Conservation (phyloP, 1,284 basidiomycete genomes). For the Rhodotorula sp. region DNA sequence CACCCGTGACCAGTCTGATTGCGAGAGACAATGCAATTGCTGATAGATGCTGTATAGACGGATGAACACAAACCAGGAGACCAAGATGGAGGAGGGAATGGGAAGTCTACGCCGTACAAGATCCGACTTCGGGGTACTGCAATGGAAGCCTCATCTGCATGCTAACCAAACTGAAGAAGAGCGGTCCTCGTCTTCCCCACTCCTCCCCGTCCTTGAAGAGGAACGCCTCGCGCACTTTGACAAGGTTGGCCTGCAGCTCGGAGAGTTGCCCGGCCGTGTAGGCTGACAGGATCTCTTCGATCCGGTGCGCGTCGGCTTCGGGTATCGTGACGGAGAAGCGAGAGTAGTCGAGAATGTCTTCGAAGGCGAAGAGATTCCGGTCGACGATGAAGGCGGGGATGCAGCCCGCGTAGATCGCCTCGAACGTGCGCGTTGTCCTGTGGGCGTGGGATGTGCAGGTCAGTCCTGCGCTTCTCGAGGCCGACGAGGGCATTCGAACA, state of each 20-base stretch:
- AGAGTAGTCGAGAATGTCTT: conserved; percentile 52
- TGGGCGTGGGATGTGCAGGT: too few species aligned
- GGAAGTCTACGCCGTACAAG: not conserved
- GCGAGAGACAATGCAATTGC: too few species aligned
- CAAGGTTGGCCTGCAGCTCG: conserved; percentile 51
- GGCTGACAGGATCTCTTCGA: conserved; percentile 50
- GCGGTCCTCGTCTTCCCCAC: conserved; percentile 36
- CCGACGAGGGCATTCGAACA: not conserved
- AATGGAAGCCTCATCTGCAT: conserved; percentile 50
- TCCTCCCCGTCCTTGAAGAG: conserved; percentile 45
- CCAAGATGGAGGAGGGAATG: too few species aligned
- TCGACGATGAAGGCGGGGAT: conserved; percentile 54
- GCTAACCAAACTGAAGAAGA: conserved; percentile 51
- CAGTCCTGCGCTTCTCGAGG: too few species aligned
- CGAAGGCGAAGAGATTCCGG: conserved; percentile 52
- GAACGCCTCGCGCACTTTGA: conserved; percentile 53
- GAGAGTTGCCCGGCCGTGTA: conserved; percentile 49
- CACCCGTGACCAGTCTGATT: too few species aligned
- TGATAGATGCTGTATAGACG: too few species aligned
- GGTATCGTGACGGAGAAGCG: conserved; percentile 52
- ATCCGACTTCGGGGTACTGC: conserved; percentile 45
- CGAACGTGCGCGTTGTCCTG: conserved; percentile 52
- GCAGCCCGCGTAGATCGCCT: conserved; percentile 55
- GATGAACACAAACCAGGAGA: too few species aligned
- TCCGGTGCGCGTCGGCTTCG: conserved; percentile 51